A percentile compares a stretch with the other conserved stretches of the same genome.
phyloP scores from a whole-genome alignment of 108 stramenopile genomes.

The Asterionellopsis glacialis region DNA sequence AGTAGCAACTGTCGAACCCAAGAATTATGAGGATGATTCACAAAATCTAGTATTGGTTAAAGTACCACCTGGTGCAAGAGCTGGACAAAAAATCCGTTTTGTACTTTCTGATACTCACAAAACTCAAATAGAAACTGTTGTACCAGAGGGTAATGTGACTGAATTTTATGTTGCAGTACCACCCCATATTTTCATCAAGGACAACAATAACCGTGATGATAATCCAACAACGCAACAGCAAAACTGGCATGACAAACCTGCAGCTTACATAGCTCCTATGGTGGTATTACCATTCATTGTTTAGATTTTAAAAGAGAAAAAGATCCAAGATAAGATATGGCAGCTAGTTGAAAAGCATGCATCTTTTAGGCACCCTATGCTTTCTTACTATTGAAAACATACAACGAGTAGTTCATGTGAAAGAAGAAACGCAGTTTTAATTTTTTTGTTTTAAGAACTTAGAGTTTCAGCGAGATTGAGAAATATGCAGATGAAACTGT shows the following conservation, averaged over 20 bases:
- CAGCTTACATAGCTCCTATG: background rate
- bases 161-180: constrained; percentile 2
- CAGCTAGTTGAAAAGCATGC: background rate
- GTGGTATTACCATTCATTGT: background rate
- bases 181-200: background rate
- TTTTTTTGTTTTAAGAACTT: too few relatives aligned
- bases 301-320: background rate
- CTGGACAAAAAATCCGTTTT: background rate
- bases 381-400: too few relatives aligned
- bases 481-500: background rate
- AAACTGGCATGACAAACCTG: background rate
- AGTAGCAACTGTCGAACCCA: too few relatives aligned
- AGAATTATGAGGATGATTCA: background rate
- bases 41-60: background rate
- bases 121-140: background rate
- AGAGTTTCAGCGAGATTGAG: too few relatives aligned
- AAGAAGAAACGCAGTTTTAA: too few relatives aligned
- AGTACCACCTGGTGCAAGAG: background rate
- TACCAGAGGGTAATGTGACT: background rate
- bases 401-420: too few relatives aligned
- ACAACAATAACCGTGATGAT: too few relatives aligned
- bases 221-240: background rate
- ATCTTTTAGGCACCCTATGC: background rate
- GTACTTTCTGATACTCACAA: background rate
- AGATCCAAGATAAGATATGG: background rate